Evolutionary conservation across 129 eudicot species (phyloP).

Genomic region (Flaveria bidentis): DNA sequence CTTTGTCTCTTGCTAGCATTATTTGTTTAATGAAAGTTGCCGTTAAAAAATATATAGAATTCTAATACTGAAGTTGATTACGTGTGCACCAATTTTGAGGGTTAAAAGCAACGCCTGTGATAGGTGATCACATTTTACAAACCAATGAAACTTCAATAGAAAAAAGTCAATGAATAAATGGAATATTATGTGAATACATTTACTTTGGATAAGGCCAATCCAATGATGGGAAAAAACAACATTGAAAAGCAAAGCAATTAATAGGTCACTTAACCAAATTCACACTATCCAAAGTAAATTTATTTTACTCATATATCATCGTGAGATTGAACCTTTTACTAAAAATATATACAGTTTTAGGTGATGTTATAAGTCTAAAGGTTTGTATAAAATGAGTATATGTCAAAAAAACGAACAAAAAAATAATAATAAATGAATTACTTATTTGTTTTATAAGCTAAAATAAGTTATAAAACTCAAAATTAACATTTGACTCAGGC

Average conservation of each 20-base stretch:
- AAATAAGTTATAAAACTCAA: too few species aligned
- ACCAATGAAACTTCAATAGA: conserved; percentile 31
- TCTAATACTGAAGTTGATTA: conserved; percentile 25
- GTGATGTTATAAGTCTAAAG: not conserved
- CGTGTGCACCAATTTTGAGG: conserved; percentile 37
- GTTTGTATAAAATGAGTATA: not conserved
- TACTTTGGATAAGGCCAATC: conserved; percentile 27
- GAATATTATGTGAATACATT: conserved; percentile 33
- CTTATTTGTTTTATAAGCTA: too few species aligned
- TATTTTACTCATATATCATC: conserved; percentile 4
- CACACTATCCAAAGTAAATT: conserved; percentile 32
- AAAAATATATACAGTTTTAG: too few species aligned
- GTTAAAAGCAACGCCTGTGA: conserved; percentile 36
- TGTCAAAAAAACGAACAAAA: too few species aligned
- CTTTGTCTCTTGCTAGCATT: too few species aligned
- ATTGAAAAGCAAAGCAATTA: conserved; percentile 27
- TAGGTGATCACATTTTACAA: conserved; percentile 41
- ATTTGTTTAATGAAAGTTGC: too few species aligned
- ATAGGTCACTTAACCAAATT: conserved; percentile 27
- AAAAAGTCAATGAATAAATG: conserved; percentile 35
- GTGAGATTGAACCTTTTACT: not conserved
- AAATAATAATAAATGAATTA: too few species aligned
- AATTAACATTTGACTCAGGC: too few species aligned
- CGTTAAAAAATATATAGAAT: not conserved
- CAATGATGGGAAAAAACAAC: conserved; percentile 34